Evolutionary conservation across 2,329 filamentous ascomycete species (phyloP).

Genomic region (Zalaria obscura): DNA sequence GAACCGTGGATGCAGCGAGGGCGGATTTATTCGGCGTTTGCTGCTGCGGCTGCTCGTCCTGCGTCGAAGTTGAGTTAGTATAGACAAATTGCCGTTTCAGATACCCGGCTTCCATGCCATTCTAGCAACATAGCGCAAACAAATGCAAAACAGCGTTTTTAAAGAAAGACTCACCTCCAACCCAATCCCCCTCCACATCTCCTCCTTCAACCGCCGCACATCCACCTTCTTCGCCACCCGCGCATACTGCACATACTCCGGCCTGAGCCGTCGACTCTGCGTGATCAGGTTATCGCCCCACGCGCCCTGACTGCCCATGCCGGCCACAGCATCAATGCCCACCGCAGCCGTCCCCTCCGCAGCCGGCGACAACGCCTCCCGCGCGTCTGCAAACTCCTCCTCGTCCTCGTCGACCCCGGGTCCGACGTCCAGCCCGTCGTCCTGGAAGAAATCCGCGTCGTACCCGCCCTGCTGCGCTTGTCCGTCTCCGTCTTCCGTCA

Average conservation of each 20-base stretch:
- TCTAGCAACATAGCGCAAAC: background rate
- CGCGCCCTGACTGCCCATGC: conserved; percentile 34
- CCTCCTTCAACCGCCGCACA: conserved; percentile 47
- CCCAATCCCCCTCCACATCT: conserved; percentile 51
- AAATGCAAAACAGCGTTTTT: background rate
- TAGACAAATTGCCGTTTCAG: too few relatives aligned
- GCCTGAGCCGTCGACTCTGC: conserved; percentile 43
- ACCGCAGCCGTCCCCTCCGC: conserved; percentile 26
- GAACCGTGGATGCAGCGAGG: conserved; percentile 11
- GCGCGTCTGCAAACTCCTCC: conserved; percentile 67
- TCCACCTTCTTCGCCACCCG: conserved; percentile 54
- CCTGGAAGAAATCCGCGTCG: conserved; percentile 94
- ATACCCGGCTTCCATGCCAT: too few relatives aligned
- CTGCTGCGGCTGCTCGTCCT: conserved; percentile 19
- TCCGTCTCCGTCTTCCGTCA: conserved; percentile 40
- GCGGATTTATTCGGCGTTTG: conserved; percentile 18
- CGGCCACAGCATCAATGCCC: conserved; percentile 17
- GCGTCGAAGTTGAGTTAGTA: background rate
- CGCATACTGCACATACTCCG: conserved; percentile 53
- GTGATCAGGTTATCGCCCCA: conserved; percentile 50
- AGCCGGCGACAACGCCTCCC: conserved; percentile 62
- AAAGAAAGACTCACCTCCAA: conserved; percentile 19
- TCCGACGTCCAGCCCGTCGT: conserved; percentile 59
- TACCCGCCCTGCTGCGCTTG: conserved; percentile 55
- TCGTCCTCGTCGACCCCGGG: conserved; percentile 53